Evolutionary conservation across 306 rosid species (phyloP), one percentile per base, ranked within the genome.

Genomic region (Castanospermum australe): DNA sequence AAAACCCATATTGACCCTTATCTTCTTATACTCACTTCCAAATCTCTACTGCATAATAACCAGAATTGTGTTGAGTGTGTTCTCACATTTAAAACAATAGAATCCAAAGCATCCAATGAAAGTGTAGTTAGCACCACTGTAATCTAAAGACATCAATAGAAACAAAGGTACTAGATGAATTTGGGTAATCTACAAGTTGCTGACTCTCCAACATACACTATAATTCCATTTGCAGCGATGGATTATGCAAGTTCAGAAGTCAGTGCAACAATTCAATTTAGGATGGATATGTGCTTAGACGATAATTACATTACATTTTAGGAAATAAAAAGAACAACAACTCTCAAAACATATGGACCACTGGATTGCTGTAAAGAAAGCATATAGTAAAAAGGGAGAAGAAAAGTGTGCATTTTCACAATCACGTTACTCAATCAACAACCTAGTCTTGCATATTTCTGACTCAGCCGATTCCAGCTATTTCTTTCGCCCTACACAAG

Each of bases 401-500:
- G 33, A 71, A n/a, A n/a, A 74, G 11, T 10, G 24, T 75, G 51
- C 72, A 36, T 55, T 63, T 67, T 65, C 81, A 39, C 21, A 33
- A 38, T 56, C 67, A 66, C 20, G 5, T 73, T 55, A 32, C 64
- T 81, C 24, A 66, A 54, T 79, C 24, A 78, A 48, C n/a, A n/a
- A n/a, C n/a, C n/a, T n/a, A n/a, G n/a, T n/a, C n/a, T n/a, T n/a
- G n/a, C n/a, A n/a, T n/a, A n/a, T n/a, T n/a, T n/a, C n/a, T n/a
- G n/a, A n/a, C n/a, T n/a, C n/a, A n/a, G n/a, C n/a, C n/a, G n/a
- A n/a, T n/a, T n/a, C n/a, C n/a, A n/a, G n/a, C n/a, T n/a, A n/a
- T n/a, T n/a, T n/a, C n/a, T n/a, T n/a, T n/a, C n/a, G n/a, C n/a
- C n/a, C n/a, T n/a, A n/a, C n/a, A n/a, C 9, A 45, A 61, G 20